Conservation (phyloP, 805 yeast genomes). For the Pichia cephalocereana region DNA sequence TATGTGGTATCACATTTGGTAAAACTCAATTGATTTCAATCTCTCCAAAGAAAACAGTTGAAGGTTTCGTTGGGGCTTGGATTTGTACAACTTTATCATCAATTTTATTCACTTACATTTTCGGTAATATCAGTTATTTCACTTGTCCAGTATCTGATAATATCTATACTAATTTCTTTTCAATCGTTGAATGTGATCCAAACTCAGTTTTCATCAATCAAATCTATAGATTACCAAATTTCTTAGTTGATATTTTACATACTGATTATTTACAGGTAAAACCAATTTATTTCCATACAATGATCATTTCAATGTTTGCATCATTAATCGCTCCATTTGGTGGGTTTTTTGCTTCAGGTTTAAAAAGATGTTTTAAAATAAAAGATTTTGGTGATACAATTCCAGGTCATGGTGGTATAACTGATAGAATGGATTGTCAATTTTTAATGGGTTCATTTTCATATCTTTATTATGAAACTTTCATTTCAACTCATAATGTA, state of each 20-base stretch:
- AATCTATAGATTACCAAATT: constrained; percentile 63
- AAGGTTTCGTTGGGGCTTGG: constrained; percentile 98
- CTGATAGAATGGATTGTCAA: constrained; percentile 97
- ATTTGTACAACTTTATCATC: constrained; percentile 77
- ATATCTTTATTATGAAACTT: constrained; percentile 87
- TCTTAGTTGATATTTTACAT: constrained; percentile 37
- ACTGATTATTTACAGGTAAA: constrained; percentile 50
- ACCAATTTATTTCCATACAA: constrained; percentile 87
- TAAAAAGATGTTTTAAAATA: constrained; percentile 90
- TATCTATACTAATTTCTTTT: constrained; percentile 37
- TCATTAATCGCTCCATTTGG: constrained; percentile 97
- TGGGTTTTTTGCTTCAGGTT: constrained; percentile 96
- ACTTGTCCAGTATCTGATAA: constrained; percentile 68
- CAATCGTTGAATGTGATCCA: constrained; percentile 63
- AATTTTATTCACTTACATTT: constrained; percentile 50
- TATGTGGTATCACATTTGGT: constrained; percentile 96
- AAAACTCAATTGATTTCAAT: constrained; percentile 84
- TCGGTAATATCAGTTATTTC: constrained; percentile 62
- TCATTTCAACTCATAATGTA: constrained; percentile 63
- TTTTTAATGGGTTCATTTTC: constrained; percentile 95
- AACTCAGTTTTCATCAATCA: constrained; percentile 87
- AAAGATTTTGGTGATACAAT: constrained; percentile 98
- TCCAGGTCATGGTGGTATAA: constrained; percentile 98
- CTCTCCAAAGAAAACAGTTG: constrained; percentile 95
- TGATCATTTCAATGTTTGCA: constrained; percentile 85